phyloP scores from a whole-genome alignment of 768 basidiomycete genomes.

The Amanita thiersii region DNA sequence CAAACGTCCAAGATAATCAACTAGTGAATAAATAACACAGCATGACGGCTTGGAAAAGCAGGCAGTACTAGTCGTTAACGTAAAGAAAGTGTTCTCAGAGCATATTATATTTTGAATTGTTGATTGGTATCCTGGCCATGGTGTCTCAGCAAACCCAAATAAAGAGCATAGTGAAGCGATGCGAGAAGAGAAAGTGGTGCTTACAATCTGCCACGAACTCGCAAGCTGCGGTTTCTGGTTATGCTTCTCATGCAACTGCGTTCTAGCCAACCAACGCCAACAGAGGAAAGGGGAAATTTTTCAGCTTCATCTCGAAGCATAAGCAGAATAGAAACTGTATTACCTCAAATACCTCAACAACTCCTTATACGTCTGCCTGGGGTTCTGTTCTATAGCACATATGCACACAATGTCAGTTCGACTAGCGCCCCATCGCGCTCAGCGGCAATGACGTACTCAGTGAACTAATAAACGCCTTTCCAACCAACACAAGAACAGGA shows the following conservation, averaged over 20 bases:
- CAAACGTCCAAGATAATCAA: background rate
- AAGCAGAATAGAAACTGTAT: background rate
- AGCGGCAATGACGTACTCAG: slow-evolving; percentile 28
- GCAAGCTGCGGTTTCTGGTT: slow-evolving; percentile 6
- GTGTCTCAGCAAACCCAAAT: no score
- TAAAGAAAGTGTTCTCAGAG: no score
- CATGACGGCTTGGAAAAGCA: no score
- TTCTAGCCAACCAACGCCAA: slow-evolving; percentile 20
- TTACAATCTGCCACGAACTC: slow-evolving; percentile 1
- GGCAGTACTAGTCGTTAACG: no score
- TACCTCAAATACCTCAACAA: slow-evolving; percentile 50
- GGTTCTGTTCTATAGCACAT: slow-evolving; percentile 28
- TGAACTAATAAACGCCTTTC: slow-evolving; percentile 53
- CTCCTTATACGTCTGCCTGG: slow-evolving; percentile 57
- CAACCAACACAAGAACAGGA: background rate
- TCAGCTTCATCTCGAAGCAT: no score
- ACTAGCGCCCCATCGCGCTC: background rate
- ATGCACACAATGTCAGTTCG: background rate
- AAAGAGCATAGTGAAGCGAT: background rate
- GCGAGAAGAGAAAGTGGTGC: background rate
- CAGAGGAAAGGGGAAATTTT: background rate
- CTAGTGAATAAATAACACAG: background rate
- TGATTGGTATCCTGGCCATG: no score
- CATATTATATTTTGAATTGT: no score
- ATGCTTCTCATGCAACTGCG: slow-evolving; percentile 37